Conservation (phyloP, 306 rosid genomes). For the Hylodesmum podocarpum region DNA sequence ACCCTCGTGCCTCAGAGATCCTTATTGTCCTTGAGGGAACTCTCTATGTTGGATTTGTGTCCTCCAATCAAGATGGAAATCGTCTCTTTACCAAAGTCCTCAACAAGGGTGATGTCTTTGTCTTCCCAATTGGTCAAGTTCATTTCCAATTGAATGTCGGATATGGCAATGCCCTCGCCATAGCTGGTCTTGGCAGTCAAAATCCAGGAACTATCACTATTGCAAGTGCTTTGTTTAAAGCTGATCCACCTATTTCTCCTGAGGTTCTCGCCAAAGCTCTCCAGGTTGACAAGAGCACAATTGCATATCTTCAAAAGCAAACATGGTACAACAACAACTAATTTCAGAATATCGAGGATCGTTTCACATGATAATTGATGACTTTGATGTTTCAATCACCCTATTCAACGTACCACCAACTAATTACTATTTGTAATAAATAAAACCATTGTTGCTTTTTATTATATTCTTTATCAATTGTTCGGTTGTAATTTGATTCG, state of each 20-base stretch:
- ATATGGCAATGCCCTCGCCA: conserved; percentile 20
- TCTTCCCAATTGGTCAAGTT: conserved; percentile 30
- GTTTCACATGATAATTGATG: too few species aligned
- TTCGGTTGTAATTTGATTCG: too few species aligned
- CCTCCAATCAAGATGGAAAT: conserved; percentile 13
- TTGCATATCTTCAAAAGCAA: conserved; percentile 5
- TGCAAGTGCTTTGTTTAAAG: too few species aligned
- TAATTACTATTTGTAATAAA: too few species aligned
- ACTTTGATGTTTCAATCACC: too few species aligned
- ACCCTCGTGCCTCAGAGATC: conserved; percentile 31
- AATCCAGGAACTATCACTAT: conserved; percentile 4
- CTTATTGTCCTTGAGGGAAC: conserved; percentile 34
- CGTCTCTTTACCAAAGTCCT: conserved; percentile 13
- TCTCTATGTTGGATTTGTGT: conserved; percentile 33
- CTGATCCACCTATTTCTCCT: too few species aligned
- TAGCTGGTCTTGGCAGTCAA: conserved; percentile 16
- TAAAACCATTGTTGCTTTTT: too few species aligned
- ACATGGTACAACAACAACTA: conserved; percentile 3
- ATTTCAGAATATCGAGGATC: too few species aligned
- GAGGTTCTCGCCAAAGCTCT: too few species aligned
- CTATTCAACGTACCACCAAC: too few species aligned
- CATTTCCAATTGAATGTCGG: conserved; percentile 38
- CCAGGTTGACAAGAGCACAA: conserved; percentile 10
- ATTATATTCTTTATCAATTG: too few species aligned
- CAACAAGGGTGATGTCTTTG: conserved; percentile 32